Conservation (phyloP, 2,329 filamentous ascomycete genomes). For the Fusarium domesticum region DNA sequence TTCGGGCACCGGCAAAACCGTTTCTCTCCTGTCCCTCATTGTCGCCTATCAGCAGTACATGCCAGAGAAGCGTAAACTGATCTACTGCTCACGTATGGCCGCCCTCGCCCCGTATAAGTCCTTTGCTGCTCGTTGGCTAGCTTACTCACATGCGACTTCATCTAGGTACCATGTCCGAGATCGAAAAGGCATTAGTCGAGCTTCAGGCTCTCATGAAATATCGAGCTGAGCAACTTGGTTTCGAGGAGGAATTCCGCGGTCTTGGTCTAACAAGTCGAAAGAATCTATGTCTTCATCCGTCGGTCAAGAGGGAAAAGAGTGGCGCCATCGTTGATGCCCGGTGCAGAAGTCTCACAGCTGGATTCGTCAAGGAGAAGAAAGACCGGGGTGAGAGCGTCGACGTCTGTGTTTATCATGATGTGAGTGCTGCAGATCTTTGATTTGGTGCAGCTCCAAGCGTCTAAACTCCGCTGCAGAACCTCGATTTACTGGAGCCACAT, state of each 20-base stretch:
- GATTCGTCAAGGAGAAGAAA: conserved; percentile 97
- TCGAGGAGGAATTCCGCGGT: conserved; percentile 88
- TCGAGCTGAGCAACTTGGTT: conserved; percentile 80
- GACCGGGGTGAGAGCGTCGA: conserved; percentile 92
- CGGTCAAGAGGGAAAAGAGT: conserved; percentile 94
- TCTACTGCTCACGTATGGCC: conserved; percentile 83
- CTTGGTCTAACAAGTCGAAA: conserved; percentile 93
- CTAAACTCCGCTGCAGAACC: conserved; percentile 56
- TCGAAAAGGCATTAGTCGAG: conserved; percentile 94
- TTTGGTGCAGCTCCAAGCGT: background rate
- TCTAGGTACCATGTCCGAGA: conserved; percentile 92
- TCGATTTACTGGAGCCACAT: conserved; percentile 90
- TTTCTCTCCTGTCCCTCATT: conserved; percentile 91
- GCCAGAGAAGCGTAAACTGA: conserved; percentile 90
- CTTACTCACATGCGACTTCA: conserved; percentile 4
- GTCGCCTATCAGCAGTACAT: conserved; percentile 95
- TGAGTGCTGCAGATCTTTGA: conserved; percentile 38
- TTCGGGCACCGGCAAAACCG: conserved; percentile 96
- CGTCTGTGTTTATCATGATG: conserved; percentile 92
- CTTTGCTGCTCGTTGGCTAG: background rate
- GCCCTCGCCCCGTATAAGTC: background rate
- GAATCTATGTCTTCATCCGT: conserved; percentile 93
- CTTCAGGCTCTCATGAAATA: conserved; percentile 94
- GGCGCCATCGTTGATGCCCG: conserved; percentile 91
- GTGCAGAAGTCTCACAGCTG: conserved; percentile 90